Conservation (phyloP, 352 stramenopile species). For the Pilasporangium apinafurcum region DNA sequence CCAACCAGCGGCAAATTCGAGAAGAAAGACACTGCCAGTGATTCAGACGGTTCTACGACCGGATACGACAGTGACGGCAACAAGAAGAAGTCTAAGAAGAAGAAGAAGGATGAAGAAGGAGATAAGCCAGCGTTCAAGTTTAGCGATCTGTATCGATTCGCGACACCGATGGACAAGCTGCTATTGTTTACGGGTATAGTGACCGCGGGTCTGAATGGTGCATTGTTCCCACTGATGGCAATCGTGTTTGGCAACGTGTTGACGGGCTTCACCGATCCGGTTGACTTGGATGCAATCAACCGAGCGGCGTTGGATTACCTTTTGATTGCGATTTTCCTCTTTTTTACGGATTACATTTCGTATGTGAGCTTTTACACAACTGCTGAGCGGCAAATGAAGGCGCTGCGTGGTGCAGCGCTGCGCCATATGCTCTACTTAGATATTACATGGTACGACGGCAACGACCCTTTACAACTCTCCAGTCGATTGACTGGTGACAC, state of each 20-base stretch:
- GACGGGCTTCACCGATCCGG: conserved; percentile 19
- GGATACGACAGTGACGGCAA: too few relatives aligned
- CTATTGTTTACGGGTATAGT: conserved; percentile 18
- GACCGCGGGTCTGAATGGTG: conserved; percentile 21
- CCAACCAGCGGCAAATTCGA: too few relatives aligned
- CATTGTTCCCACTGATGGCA: conserved; percentile 33
- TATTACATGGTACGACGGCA: conserved; percentile 16
- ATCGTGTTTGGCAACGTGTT: conserved; percentile 34
- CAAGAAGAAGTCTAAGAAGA: conserved; percentile 9
- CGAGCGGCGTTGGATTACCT: conserved; percentile 8
- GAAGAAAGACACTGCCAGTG: too few relatives aligned
- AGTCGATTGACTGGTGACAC: conserved; percentile 15
- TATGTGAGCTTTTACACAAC: conserved; percentile 11
- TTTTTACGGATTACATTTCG: conserved; percentile 9
- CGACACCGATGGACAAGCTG: conserved; percentile 20
- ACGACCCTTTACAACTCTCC: conserved; percentile 10
- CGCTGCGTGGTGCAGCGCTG: conserved; percentile 6
- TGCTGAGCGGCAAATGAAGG: conserved; percentile 18
- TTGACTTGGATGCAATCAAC: conserved; percentile 6
- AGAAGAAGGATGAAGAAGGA: conserved; percentile 14
- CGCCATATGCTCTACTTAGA: conserved; percentile 20
- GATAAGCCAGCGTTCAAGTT: conserved; percentile 25
- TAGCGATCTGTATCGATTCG: conserved; percentile 24
- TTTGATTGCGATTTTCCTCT: conserved; percentile 8
- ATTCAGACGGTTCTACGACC: too few relatives aligned